Base-by-base conservation (phyloP, 495 filamentous ascomycete species). In the Podospora sp. region DNA sequence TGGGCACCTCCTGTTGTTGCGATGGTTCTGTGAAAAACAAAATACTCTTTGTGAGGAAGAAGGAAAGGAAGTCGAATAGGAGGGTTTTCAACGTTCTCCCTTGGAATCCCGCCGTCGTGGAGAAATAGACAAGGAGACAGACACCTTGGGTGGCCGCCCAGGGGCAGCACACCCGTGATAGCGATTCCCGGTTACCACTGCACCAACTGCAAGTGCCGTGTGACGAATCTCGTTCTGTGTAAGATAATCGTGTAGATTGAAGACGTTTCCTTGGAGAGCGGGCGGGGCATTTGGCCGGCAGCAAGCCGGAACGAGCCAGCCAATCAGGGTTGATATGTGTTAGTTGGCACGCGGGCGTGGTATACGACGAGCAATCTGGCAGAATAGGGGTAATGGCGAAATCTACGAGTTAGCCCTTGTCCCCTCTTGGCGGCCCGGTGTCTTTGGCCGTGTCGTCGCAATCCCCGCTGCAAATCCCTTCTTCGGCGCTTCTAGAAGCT, bases 361-460 rank as follows among this genome's bases (percentile, higher is more conserved):
- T 25, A 14, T 25, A 14, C 22, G 53, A 21, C 7, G 5, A 25
- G 1, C 22, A 65, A 65, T 65, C 29, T 65, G 63, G 63, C 51
- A 65, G 52, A 65, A 65, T 58, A 36, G 51, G 63, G 51, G 63
- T 22, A 9, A 36, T 57, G 56, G 22, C 12, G 0, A 11, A 25
- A 49, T 5, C 18, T 62, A 16, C 24, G 36, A 46, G 36, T 20
- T 49, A 0, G 8, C 22, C 14, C 22, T 22, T 36, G 26, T 6
- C 26, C 11, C 53, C 7, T 6, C 40, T 46, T 46, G 40, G 40
- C 40, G 16, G 11, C 5, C 40, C 5, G 40, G 40, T 46, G 12
- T n/a, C n/a, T n/a, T n/a, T n/a, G n/a, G n/a, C n/a, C n/a, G n/a
- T n/a, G n/a, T n/a, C n/a, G n/a, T n/a, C n/a, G n/a, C 49, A 14